Evolutionary conservation across 371 early-diverging fungal species (phyloP).

Genomic region (Syncephalis fuscata): DNA sequence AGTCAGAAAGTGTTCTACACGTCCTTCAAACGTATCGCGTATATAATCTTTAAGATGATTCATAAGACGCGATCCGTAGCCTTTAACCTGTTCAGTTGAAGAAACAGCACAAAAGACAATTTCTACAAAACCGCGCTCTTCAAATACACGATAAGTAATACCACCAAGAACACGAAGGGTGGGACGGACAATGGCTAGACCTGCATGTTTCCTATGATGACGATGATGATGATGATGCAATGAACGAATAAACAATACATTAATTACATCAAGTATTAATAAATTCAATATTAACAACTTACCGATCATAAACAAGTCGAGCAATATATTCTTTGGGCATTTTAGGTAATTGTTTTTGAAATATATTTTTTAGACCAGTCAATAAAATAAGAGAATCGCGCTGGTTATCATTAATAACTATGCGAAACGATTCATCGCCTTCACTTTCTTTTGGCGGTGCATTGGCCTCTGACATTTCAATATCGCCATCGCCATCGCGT

Average conservation of each 20-base stretch:
- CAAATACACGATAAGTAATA: conserved; percentile 92
- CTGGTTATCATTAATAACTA: conserved; percentile 34
- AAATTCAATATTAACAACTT: conserved; percentile 4
- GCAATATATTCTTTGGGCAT: conserved; percentile 99
- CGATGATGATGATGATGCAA: not conserved
- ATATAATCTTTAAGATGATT: conserved; percentile 87
- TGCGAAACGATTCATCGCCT: conserved; percentile 52
- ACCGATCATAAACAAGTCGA: conserved; percentile 88
- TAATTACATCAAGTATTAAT: too few relatives aligned
- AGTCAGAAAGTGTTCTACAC: conserved; percentile 76
- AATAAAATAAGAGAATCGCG: conserved; percentile 70
- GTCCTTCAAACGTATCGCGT: conserved; percentile 28
- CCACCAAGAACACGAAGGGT: conserved; percentile 84
- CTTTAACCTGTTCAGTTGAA: conserved; percentile 92
- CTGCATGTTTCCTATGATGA: conserved; percentile 47
- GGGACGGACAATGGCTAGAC: conserved; percentile 58
- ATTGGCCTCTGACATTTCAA: too few relatives aligned
- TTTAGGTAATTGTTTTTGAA: conserved; percentile 97
- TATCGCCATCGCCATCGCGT: too few relatives aligned
- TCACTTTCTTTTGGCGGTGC: conserved; percentile 1
- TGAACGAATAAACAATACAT: too few relatives aligned
- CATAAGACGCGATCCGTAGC: conserved; percentile 90
- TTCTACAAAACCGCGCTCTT: conserved; percentile 84
- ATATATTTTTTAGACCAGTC: conserved; percentile 89
- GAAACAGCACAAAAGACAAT: conserved; percentile 99